Conservation (phyloP, 2,329 filamentous ascomycete genomes). For the Tothia fuscella region DNA sequence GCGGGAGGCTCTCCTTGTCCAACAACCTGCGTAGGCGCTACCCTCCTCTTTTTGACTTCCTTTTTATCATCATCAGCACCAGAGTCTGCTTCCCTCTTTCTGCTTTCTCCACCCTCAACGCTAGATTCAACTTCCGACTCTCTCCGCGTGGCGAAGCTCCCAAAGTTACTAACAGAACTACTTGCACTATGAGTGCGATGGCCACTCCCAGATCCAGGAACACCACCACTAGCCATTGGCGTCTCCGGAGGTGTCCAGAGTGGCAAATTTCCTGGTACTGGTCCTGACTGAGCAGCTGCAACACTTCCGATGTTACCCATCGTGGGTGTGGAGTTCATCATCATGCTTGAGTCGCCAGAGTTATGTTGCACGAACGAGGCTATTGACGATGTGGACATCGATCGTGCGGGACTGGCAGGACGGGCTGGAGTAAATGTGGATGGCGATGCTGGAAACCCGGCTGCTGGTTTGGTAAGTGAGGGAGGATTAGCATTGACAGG, state of each 20-base stretch:
- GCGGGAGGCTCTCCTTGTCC: neutral
- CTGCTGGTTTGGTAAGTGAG: slow-evolving; percentile 31
- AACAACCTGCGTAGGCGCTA: slow-evolving; percentile 35
- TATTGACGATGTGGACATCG: slow-evolving; percentile 75
- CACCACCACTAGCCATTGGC: slow-evolving; percentile 31
- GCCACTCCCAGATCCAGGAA: slow-evolving; percentile 22
- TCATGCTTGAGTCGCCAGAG: slow-evolving; percentile 37
- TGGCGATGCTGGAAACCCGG: slow-evolving; percentile 42
- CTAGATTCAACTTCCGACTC: slow-evolving; percentile 19
- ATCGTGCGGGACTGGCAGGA: slow-evolving; percentile 67
- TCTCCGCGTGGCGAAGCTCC: slow-evolving; percentile 18
- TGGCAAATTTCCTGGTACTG: slow-evolving; percentile 42
- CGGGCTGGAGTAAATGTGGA: slow-evolving; percentile 43
- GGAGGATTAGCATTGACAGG: slow-evolving; percentile 53
- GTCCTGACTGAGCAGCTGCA: slow-evolving; percentile 56
- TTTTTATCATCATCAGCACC: slow-evolving; percentile 26
- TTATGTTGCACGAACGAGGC: slow-evolving; percentile 33
- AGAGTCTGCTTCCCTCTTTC: slow-evolving; percentile 14
- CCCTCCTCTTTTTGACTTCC: slow-evolving; percentile 31
- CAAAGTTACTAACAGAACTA: slow-evolving; percentile 40
- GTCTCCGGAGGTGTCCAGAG: slow-evolving; percentile 88
- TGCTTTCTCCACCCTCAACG: slow-evolving; percentile 18
- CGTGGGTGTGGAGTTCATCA: slow-evolving; percentile 69
- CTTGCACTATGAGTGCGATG: slow-evolving; percentile 38
- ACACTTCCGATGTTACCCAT: slow-evolving; percentile 67